phyloP scores from a whole-genome alignment of 139 green algal genomes.

The Chlamydomonas sphaeroides region DNA sequence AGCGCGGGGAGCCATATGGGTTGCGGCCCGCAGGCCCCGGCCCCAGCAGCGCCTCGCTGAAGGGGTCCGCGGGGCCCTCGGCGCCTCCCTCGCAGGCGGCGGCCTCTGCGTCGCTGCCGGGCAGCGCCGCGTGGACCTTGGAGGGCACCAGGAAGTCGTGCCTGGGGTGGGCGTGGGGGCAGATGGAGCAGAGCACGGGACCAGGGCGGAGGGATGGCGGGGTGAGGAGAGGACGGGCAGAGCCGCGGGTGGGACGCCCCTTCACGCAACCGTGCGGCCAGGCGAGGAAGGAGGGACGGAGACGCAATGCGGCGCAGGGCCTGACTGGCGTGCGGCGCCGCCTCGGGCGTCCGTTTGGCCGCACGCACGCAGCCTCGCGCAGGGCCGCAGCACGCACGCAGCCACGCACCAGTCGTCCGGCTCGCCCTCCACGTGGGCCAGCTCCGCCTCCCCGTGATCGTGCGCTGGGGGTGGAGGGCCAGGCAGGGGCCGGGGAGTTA shows the following conservation, averaged over 20 bases:
- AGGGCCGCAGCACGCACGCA: no score
- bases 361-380: no score
- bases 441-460: slow-evolving; percentile 26
- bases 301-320: no score
- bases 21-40: not conserved
- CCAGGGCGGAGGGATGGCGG: no score
- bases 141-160: slow-evolving; percentile 34
- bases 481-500: not conserved
- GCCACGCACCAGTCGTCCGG: slow-evolving; percentile 20
- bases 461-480: not conserved
- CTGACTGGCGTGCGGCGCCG: no score
- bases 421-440: slow-evolving; percentile 31
- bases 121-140: slow-evolving; percentile 4
- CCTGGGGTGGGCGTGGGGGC: not conserved
- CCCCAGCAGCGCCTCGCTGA: slow-evolving; percentile 5
- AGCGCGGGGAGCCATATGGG: not conserved
- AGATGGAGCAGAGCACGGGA: no score
- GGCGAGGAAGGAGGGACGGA: no score
- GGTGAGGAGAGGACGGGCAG: no score
- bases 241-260: no score
- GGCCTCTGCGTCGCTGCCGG: not conserved
- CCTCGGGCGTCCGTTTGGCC: no score
- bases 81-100: no score
- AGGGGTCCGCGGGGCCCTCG: not conserved
- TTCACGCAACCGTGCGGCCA: no score